Base-by-base conservation (phyloP, 306 rosid species). In the Medicago truncatula region DNA sequence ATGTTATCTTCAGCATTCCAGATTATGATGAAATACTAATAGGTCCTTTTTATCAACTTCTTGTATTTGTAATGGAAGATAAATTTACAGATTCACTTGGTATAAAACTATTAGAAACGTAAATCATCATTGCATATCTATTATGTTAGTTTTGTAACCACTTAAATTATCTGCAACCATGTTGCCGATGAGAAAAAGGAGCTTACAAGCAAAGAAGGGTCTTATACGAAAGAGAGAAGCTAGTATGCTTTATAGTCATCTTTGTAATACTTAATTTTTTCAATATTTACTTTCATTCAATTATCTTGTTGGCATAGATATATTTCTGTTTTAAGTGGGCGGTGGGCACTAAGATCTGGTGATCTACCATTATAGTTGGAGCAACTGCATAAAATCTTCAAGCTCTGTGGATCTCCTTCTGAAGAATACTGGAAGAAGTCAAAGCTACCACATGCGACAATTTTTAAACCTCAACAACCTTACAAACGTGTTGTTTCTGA, bases 371-470 rank as follows among this genome's bases (percentile, higher is more conserved):
- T 83, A 21, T 64, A 92, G 98, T 96, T 92, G 82, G 98, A 92
- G 81, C 98, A 92, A 86, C 88, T 92, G n/a, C 96, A 92, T 79
- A 92, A 92, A 86, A 92, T 92, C 79, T 92, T 90, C 86, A 92
- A 92, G 83, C 92, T 92, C 11, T 92, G 97, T 20, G 97, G 97
- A 66, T 92, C 97, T 44, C 97, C 97, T 53, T 92, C 94, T 71
- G 96, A 92, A 83, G 93, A 80, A 66, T 90, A 88, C 81, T 92
- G 96, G 98, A 90, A 82, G 85, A 90, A 81, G 70, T 90, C 96
- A 78, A 92, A 83, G 76, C 77, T 92, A 76, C 96, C 92, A 6
- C 90, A 90, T 83, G 91, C 92, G 34, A 90, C 96, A 49, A 86
- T 88, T 73, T 90, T 93, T 76, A 90, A 90, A 83, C 98, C 98